Conservation (phyloP, 1,139 yeast genomes). For the Zygoascus meyerae region DNA sequence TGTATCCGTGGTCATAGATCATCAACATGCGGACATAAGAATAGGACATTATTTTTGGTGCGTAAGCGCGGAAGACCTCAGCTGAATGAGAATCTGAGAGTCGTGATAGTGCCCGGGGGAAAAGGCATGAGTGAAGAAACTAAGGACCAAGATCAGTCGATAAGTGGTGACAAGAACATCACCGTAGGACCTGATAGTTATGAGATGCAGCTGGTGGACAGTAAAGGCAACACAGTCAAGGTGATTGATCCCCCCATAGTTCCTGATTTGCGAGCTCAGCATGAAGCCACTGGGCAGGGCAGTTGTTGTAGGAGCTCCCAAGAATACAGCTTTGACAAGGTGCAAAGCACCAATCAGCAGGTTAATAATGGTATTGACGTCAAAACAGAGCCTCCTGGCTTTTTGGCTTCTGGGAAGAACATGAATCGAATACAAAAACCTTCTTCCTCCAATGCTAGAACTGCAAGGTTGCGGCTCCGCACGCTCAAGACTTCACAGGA, state of each 20-base stretch:
- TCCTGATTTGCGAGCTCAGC: background rate
- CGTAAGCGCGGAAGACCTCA: slow-evolving; percentile 79
- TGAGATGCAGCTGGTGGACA: slow-evolving; percentile 24
- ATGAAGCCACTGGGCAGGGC: background rate
- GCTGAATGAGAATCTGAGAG: slow-evolving; percentile 21
- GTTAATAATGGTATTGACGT: background rate
- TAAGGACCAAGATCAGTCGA: background rate
- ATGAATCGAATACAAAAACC: slow-evolving; percentile 4
- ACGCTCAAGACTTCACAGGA: slow-evolving; percentile 3
- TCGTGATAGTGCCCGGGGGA: slow-evolving; percentile 26
- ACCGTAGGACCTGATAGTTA: slow-evolving; percentile 23
- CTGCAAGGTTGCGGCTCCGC: slow-evolving; percentile 7
- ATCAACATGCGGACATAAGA: slow-evolving; percentile 75
- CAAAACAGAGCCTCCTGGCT: no score
- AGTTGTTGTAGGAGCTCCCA: slow-evolving; percentile 1
- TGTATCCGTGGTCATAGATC: slow-evolving; percentile 94
- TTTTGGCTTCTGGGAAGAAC: background rate
- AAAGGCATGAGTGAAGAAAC: background rate
- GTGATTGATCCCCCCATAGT: slow-evolving; percentile 17
- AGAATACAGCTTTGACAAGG: background rate
- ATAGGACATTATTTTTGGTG: slow-evolving; percentile 78
- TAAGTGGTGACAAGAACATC: slow-evolving; percentile 13
- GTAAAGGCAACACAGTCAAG: slow-evolving; percentile 22
- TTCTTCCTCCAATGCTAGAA: background rate
- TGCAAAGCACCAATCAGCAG: slow-evolving; percentile 6